These are phyloP conservation scores for Mycosphaerella sp. DNA, from an alignment of 2,329 filamentous ascomycete genomes.

Conservation along the genomic window DNA sequence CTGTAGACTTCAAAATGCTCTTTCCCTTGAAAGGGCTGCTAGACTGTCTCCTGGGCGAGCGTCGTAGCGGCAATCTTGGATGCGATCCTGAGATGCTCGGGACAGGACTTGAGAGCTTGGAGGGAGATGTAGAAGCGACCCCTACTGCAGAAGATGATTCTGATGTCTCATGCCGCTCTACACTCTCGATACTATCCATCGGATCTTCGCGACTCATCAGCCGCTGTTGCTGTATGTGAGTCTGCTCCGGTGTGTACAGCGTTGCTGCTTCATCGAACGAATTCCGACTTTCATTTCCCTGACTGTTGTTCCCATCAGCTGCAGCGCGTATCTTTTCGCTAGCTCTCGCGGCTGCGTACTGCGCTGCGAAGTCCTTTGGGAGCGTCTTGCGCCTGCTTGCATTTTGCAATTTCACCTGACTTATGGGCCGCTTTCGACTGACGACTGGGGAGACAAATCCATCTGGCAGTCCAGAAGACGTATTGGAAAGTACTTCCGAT, in stretches of 20 bases:
- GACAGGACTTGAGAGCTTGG: slow-evolving; percentile 18
- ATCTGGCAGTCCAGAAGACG: slow-evolving; percentile 20
- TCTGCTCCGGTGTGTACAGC: slow-evolving; percentile 2
- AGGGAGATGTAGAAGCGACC: background rate
- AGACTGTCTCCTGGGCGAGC: slow-evolving; percentile 28
- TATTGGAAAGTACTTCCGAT: background rate
- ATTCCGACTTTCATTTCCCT: background rate
- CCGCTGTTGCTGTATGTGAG: slow-evolving; percentile 2
- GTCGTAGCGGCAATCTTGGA: slow-evolving; percentile 20
- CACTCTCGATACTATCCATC: background rate
- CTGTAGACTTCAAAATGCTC: slow-evolving; percentile 11
- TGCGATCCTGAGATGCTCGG: slow-evolving; percentile 18
- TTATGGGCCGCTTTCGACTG: slow-evolving; percentile 19
- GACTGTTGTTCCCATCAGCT: background rate
- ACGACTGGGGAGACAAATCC: slow-evolving; percentile 32
- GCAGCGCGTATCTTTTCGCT: background rate
- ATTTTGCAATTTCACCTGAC: slow-evolving; percentile 16
- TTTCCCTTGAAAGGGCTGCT: slow-evolving; percentile 27
- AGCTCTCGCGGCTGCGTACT: background rate
- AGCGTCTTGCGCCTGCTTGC: slow-evolving; percentile 27
- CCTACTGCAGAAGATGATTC: background rate
- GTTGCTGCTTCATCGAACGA: background rate
- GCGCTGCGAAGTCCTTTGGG: slow-evolving; percentile 27
- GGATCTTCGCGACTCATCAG: background rate
- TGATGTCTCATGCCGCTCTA: background rate